phyloP scores from a whole-genome alignment of 257 asterid genomes.

The Solanum raphanifolium region DNA sequence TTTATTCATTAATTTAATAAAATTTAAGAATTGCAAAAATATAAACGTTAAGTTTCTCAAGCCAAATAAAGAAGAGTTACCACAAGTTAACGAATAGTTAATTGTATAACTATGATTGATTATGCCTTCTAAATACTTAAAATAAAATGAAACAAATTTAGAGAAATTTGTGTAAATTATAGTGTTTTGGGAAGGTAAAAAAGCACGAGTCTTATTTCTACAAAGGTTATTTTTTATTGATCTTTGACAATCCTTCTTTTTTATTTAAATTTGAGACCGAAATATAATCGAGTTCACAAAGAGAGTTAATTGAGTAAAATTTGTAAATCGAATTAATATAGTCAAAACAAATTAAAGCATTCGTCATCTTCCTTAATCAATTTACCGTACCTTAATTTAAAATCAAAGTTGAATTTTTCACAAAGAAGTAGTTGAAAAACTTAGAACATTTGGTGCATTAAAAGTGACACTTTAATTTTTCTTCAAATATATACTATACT shows the following conservation, averaged over 20 bases:
- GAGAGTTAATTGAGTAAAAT: too few relatives aligned
- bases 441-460: not conserved
- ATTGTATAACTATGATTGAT: not conserved
- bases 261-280: too few relatives aligned
- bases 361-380: not conserved
- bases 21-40: not conserved
- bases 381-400: not conserved
- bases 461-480: not conserved
- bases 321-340: not conserved
- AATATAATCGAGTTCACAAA: not conserved
- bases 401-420: not conserved
- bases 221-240: too few relatives aligned
- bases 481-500: not conserved
- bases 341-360: not conserved
- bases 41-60: not conserved
- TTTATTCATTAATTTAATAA: not conserved
- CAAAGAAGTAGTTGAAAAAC: not conserved
- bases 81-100: not conserved
- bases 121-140: not conserved
- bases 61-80: not conserved
- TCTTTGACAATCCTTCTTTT: accelerated
- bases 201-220: not conserved
- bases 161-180: not conserved
- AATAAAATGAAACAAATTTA: not conserved
- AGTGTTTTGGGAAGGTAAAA: not conserved